phyloP scores from a whole-genome alignment of 768 basidiomycete species.

The Coprinopsis sp. region DNA sequence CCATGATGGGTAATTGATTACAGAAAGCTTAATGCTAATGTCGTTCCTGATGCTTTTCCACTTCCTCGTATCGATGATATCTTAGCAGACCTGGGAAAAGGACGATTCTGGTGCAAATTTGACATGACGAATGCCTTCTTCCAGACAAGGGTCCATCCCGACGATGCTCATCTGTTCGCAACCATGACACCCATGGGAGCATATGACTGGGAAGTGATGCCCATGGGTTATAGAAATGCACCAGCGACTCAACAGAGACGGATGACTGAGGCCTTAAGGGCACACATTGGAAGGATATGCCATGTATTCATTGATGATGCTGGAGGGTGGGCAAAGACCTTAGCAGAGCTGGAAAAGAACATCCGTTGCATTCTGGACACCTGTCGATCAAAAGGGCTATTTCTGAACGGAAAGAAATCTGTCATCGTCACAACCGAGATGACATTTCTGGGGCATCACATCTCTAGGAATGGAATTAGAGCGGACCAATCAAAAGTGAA shows the following conservation, averaged over 20 bases:
- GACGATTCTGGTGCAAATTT: conserved; percentile 26
- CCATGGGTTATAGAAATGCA: conserved; percentile 19
- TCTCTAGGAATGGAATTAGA: conserved; percentile 28
- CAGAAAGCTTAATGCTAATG: conserved; percentile 26
- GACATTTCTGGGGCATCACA: conserved; percentile 30
- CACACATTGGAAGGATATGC: conserved; percentile 19
- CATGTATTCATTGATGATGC: conserved; percentile 25
- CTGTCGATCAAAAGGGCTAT: neutral
- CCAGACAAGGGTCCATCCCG: conserved; percentile 19
- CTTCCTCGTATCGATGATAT: conserved; percentile 29
- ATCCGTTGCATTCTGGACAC: conserved; percentile 13
- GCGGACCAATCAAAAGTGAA: conserved; percentile 16
- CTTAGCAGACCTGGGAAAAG: conserved; percentile 28
- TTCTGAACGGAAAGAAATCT: conserved; percentile 14
- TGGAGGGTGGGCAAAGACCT: conserved; percentile 18
- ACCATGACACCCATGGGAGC: conserved; percentile 33
- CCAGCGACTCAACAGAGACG: conserved; percentile 26
- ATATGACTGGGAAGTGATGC: conserved; percentile 43
- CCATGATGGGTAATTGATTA: conserved; percentile 36
- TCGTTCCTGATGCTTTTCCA: conserved; percentile 23
- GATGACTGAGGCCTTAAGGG: conserved; percentile 21
- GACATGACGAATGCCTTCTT: conserved; percentile 23
- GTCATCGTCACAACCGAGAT: conserved; percentile 19
- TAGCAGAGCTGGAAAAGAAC: conserved; percentile 12
- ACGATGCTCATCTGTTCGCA: conserved; percentile 26